These are phyloP conservation scores for Maudiozyma humilis DNA, from an alignment of 1,139 yeast species.

Conservation along the genomic window DNA sequence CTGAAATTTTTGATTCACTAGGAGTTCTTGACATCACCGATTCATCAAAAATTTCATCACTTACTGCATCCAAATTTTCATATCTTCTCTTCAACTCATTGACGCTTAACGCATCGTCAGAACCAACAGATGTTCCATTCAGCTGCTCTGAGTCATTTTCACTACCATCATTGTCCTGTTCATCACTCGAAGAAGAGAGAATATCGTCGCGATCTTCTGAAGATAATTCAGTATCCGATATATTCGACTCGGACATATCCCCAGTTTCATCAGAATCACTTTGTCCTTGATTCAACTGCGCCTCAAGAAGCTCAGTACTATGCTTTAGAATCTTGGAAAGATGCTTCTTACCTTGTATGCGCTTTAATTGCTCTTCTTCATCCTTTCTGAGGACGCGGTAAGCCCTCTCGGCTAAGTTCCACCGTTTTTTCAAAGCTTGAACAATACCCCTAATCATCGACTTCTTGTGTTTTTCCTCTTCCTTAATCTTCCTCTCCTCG, in stretches of 20 bases:
- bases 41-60: conserved; percentile 16
- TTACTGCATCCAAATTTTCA: conserved; percentile 16
- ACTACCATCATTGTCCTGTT: conserved; percentile 6
- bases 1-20: not conserved
- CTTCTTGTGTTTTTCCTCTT: conserved; percentile 57
- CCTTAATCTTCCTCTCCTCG: conserved; percentile 69
- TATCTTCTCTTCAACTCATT: conserved; percentile 44
- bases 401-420: conserved; percentile 87
- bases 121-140: not conserved
- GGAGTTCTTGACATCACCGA: conserved; percentile 9
- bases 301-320: conserved; percentile 81
- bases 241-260: conserved; percentile 16
- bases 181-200: conserved; percentile 21
- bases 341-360: conserved; percentile 77
- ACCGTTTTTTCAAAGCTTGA: conserved; percentile 78
- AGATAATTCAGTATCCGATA: conserved; percentile 10
- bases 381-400: conserved; percentile 43
- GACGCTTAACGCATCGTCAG: conserved; percentile 40
- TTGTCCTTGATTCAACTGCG: conserved; percentile 48
- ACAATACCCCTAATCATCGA: conserved; percentile 72
- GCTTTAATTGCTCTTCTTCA: conserved; percentile 62
- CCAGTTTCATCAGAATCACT: conserved; percentile 6
- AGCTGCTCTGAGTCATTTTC: not conserved
- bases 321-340: conserved; percentile 83
- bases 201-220: conserved; percentile 15